phyloP scores from a whole-genome alignment of 176 grass and related monocot species.

The Oryza glumipatula region DNA sequence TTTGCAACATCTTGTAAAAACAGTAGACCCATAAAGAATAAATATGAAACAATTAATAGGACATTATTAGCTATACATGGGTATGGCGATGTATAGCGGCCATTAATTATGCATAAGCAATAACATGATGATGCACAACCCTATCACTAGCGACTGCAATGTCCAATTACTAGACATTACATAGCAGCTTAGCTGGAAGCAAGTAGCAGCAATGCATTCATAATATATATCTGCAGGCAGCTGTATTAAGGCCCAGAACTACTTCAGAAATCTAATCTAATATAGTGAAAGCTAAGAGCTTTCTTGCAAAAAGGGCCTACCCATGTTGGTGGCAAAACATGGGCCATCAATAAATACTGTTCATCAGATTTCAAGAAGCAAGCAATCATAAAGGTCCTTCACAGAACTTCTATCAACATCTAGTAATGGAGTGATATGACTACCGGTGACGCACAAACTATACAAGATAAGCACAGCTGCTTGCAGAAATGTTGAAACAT shows the following conservation, averaged over 20 bases:
- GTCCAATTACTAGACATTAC: neutral
- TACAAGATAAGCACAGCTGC: neutral
- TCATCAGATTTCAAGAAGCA: no score
- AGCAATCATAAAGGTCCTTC: no score
- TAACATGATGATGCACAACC: neutral
- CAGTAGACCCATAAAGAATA: neutral
- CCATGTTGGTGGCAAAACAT: no score
- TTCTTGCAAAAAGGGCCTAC: no score
- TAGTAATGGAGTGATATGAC: neutral
- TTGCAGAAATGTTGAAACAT: neutral
- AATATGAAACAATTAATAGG: neutral
- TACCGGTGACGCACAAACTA: neutral
- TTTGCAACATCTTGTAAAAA: neutral
- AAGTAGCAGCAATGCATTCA: conserved; percentile 2
- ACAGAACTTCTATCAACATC: no score
- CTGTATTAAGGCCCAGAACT: neutral
- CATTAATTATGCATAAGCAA: conserved; percentile 5
- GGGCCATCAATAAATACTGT: no score
- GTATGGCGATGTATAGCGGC: neutral
- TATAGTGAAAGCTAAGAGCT: no score
- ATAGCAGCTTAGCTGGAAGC: conserved; percentile 21
- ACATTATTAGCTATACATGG: conserved; percentile 11
- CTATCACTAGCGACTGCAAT: conserved; percentile 17
- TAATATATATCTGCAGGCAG: neutral
- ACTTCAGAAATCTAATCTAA: conserved; percentile 1